These are phyloP conservation scores for Schizochytrium sp. DNA, from an alignment of 108 stramenopile species.

Conservation along the genomic window DNA sequence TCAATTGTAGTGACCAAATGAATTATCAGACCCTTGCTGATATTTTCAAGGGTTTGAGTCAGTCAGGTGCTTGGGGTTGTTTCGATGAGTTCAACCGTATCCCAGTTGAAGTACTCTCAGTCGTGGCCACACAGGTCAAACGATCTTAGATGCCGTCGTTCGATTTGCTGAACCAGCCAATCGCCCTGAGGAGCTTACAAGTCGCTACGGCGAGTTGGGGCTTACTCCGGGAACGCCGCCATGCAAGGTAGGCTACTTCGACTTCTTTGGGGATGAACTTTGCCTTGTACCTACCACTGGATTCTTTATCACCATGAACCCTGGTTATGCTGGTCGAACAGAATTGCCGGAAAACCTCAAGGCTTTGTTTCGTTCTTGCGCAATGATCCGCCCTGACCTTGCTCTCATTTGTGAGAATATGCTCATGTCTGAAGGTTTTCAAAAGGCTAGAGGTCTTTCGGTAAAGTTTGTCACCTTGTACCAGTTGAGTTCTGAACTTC, in stretches of 20 bases:
- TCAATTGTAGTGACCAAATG: slow-evolving; percentile 94
- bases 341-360: slow-evolving; percentile 91
- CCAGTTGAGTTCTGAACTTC: slow-evolving; percentile 83
- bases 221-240: slow-evolving; percentile 87
- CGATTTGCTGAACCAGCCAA: slow-evolving; percentile 84
- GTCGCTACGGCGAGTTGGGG: slow-evolving; percentile 68
- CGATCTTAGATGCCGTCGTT: slow-evolving; percentile 88
- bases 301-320: slow-evolving; percentile 93
- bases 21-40: slow-evolving; percentile 91
- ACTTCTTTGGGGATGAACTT: slow-evolving; percentile 87
- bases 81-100: slow-evolving; percentile 94
- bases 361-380: slow-evolving; percentile 89
- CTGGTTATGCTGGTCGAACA: slow-evolving; percentile 89
- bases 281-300: slow-evolving; percentile 88
- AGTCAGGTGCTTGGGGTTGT: slow-evolving; percentile 92
- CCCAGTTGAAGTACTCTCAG: slow-evolving; percentile 89
- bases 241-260: slow-evolving; percentile 85
- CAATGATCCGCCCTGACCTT: slow-evolving; percentile 92
- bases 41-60: slow-evolving; percentile 89
- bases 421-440: slow-evolving; percentile 92
- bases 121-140: slow-evolving; percentile 92
- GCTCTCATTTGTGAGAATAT: slow-evolving; percentile 92
- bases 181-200: slow-evolving; percentile 81
- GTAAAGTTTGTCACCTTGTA: slow-evolving; percentile 92
- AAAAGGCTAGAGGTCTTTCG: slow-evolving; percentile 85